phyloP scores from a whole-genome alignment of 805 yeast genomes.

The Ogataea glucozyma region DNA sequence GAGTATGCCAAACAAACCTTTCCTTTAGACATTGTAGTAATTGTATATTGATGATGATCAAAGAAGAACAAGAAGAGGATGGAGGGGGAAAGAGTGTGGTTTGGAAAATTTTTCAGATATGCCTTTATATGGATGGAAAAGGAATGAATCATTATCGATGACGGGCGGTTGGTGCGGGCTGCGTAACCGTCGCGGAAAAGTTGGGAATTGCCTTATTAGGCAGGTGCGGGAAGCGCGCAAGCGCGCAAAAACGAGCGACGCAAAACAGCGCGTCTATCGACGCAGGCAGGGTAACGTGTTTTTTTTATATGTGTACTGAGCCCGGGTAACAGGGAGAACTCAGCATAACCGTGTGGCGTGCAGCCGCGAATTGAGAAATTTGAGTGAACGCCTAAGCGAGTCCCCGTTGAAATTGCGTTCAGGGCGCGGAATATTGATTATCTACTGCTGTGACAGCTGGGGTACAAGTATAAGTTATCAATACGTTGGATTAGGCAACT shows the following conservation, averaged over 20 bases:
- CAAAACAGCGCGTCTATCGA: not conserved
- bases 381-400: no score
- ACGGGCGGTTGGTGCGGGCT: not conserved
- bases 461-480: no score
- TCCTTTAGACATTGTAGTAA: constrained; percentile 81
- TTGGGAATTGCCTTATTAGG: constrained; percentile 5
- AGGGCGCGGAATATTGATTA: no score
- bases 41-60: constrained; percentile 2
- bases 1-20: constrained; percentile 99
- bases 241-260: not conserved
- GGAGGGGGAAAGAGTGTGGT: not conserved
- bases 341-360: no score
- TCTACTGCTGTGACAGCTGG: no score
- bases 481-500: no score
- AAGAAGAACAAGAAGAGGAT: not conserved
- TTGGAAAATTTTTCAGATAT: constrained; percentile 10
- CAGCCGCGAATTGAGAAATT: no score
- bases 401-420: no score
- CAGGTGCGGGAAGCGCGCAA: not conserved
- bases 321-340: no score
- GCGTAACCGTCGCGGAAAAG: constrained; percentile 12
- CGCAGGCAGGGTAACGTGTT: not conserved
- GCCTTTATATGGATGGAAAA: constrained; percentile 1
- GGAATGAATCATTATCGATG: not conserved
- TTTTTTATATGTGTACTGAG: no score